Percentiles rank a stretch among this genome's conserved stretches.
Evolutionary conservation across 805 yeast genomes (phyloP).

Genomic region (Trichomonascus vanleenenianus): DNA sequence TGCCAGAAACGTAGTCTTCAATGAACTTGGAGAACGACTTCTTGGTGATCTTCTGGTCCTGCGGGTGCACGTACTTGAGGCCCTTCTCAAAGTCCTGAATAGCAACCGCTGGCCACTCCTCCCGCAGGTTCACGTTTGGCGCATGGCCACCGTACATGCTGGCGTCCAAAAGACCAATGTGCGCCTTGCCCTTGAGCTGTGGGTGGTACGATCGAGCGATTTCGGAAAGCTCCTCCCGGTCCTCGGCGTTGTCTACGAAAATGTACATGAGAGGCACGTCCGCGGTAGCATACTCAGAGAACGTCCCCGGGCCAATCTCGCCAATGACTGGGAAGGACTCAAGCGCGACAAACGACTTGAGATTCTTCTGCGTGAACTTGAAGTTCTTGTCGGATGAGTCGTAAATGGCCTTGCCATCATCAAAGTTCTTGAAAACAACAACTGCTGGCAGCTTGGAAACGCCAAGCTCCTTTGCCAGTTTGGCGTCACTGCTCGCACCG

Average conservation of each 20-base stretch:
- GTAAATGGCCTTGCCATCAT: conserved; percentile 26
- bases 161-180: conserved; percentile 87
- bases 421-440: conserved; percentile 35
- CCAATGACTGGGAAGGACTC: conserved; percentile 81
- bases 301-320: conserved; percentile 76
- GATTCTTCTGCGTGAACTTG: conserved; percentile 29
- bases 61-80: conserved; percentile 72
- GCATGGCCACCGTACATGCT: conserved; percentile 77
- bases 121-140: conserved; percentile 71
- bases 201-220: conserved; percentile 59
- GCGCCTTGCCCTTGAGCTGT: conserved; percentile 67
- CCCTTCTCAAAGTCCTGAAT: conserved; percentile 66
- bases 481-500: conserved; percentile 38
- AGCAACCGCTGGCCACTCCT: conserved; percentile 83
- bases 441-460: conserved; percentile 38
- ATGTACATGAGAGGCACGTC: conserved; percentile 79
- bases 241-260: conserved; percentile 66
- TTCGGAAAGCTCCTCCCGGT: conserved; percentile 49
- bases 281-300: conserved; percentile 62
- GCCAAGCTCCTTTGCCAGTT: conserved; percentile 34
- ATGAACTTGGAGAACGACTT: conserved; percentile 56
- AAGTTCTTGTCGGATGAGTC: conserved; percentile 20
- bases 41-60: conserved; percentile 43
- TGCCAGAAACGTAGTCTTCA: conserved; percentile 53
- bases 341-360: conserved; percentile 43